These are phyloP conservation scores for Paramecium sexaurelia DNA, from an alignment of 73 alveolate species.

Conservation along the genomic window DNA sequence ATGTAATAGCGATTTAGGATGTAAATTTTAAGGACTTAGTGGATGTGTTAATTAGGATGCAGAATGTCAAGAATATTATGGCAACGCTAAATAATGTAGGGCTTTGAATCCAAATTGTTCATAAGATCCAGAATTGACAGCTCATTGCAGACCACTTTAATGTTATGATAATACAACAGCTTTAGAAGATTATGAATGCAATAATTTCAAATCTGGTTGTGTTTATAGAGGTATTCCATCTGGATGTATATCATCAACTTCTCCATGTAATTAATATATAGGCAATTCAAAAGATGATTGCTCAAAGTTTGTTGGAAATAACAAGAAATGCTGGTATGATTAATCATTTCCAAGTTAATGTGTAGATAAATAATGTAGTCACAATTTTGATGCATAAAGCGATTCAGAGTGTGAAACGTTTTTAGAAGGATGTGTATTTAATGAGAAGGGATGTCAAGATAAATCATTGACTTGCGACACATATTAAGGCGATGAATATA, in stretches of 20 bases:
- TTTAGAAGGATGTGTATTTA: not conserved
- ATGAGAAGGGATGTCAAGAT: not conserved
- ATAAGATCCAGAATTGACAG: not conserved
- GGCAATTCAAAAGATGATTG: not conserved
- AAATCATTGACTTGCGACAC: not conserved
- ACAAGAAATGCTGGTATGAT: not conserved
- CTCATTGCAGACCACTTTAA: not conserved
- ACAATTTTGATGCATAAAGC: not conserved
- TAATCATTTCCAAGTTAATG: not conserved
- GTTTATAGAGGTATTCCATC: not conserved
- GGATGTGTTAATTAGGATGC: not conserved
- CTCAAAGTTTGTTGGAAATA: not conserved
- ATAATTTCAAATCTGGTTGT: not conserved
- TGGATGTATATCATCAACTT: not conserved
- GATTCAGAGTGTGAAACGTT: conserved; percentile 1
- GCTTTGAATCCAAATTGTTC: not conserved
- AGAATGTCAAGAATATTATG: not conserved
- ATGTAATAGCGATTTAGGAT: not conserved
- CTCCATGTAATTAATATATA: not conserved
- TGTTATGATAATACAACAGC: conserved; percentile 1
- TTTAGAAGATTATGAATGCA: not conserved
- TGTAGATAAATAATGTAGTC: not conserved
- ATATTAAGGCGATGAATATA: not conserved
- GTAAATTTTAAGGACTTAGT: not conserved
- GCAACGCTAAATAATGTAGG: not conserved